A percentile compares a stretch with the other conserved stretches of the same genome.
Conservation (phyloP, 768 basidiomycete species). For the Pleurotus citrinopileatus region DNA sequence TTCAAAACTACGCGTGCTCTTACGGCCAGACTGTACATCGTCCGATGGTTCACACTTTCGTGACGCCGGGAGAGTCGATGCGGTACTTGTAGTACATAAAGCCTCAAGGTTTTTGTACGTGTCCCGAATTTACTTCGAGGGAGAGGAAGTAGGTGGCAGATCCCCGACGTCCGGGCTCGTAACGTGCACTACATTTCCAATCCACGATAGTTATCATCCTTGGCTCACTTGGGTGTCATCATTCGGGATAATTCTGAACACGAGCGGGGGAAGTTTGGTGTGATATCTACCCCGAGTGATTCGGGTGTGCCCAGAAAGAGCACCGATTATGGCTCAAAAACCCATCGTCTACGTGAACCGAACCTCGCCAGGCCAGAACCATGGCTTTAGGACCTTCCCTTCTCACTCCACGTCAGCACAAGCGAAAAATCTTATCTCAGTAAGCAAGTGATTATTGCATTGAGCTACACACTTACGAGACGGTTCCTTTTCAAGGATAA, state of each 20-base stretch:
- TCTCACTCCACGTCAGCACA: conserved; percentile 11
- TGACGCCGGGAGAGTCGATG: no score
- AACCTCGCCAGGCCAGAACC: background rate
- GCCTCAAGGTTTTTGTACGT: background rate
- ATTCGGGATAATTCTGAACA: conserved; percentile 7
- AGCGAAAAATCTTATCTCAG: conserved; percentile 14
- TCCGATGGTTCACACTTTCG: no score
- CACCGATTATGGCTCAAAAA: conserved; percentile 2
- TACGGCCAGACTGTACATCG: no score
- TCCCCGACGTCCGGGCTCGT: background rate
- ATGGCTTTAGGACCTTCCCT: background rate
- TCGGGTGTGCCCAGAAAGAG: background rate
- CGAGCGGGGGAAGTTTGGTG: background rate
- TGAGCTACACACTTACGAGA: conserved; percentile 4
- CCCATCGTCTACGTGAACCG: background rate
- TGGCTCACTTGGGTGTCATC: no score
- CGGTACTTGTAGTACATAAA: no score
- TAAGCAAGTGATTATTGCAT: conserved; percentile 7
- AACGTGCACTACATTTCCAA: no score
- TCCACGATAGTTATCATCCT: no score
- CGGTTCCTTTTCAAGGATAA: background rate
- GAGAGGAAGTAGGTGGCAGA: background rate
- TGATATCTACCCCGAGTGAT: conserved; percentile 5
- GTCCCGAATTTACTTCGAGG: background rate
- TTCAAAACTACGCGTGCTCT: no score